phyloP scores from a whole-genome alignment of 306 rosid species.

The Benincasa hispida region DNA sequence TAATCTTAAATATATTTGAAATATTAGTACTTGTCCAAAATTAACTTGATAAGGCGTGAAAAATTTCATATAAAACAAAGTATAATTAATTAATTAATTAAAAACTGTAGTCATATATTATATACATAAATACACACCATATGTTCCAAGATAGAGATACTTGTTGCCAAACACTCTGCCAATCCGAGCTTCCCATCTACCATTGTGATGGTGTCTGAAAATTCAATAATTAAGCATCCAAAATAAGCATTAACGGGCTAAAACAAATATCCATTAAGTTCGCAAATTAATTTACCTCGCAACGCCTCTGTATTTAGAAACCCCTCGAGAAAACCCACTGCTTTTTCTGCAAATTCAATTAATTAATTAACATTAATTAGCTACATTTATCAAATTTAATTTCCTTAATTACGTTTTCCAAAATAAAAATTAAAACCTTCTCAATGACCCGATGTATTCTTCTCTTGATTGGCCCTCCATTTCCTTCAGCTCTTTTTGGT shows the following conservation, averaged over 20 bases:
- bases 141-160: slow-evolving; percentile 82
- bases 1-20: no score
- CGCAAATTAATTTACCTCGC: slow-evolving; percentile 40
- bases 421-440: slow-evolving; percentile 14
- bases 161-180: slow-evolving; percentile 93
- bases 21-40: no score
- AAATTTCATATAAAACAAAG: background rate
- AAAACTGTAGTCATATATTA: background rate
- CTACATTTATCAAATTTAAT: background rate
- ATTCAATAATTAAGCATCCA: background rate
- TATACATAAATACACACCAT: slow-evolving; percentile 26
- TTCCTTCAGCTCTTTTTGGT: slow-evolving; percentile 24
- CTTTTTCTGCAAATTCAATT: slow-evolving; percentile 43
- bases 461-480: slow-evolving; percentile 37
- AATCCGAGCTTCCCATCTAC: slow-evolving; percentile 94
- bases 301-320: slow-evolving; percentile 83
- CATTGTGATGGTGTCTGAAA: slow-evolving; percentile 76
- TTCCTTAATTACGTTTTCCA: background rate
- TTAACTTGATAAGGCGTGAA: no score
- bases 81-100: background rate
- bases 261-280: background rate
- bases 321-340: slow-evolving; percentile 89
- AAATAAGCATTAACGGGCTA: background rate
- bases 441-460: slow-evolving; percentile 31
- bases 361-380: background rate